Conservation (phyloP, 164 flowering plant genomes). For the Sextonia rubra region DNA sequence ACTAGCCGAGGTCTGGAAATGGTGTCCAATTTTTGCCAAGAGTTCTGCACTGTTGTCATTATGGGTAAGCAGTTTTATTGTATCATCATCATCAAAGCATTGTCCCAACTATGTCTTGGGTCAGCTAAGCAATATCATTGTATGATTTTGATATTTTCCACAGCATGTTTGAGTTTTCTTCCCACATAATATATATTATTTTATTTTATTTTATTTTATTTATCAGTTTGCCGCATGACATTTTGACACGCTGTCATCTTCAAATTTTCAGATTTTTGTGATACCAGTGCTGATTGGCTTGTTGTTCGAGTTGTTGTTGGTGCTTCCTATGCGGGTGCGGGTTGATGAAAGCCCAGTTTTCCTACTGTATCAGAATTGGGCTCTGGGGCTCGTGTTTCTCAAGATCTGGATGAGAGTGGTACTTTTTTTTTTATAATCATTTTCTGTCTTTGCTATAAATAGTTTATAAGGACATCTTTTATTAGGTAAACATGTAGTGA, state of each 20-base stretch:
- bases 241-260: background rate
- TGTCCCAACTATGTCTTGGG: no score
- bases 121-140: no score
- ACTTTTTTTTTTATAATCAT: background rate
- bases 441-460: no score
- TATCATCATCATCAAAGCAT: background rate
- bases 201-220: no score
- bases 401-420: constrained; percentile 99
- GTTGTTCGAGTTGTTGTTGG: constrained; percentile 90
- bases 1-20: constrained; percentile 71
- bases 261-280: constrained; percentile 63
- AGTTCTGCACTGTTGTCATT: constrained; percentile 76
- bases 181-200: no score
- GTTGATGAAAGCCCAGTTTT: constrained; percentile 98
- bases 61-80: constrained; percentile 62
- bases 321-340: constrained; percentile 96
- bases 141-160: no score
- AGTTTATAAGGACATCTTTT: background rate
- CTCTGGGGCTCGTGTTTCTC: constrained; percentile 88
- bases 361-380: constrained; percentile 98
- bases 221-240: background rate
- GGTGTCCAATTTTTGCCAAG: constrained; percentile 77
- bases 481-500: no score
- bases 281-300: constrained; percentile 93
- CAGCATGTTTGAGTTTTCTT: no score